phyloP scores from a whole-genome alignment of 345 rosid genomes.

The Rhodamnia rubescens region DNA sequence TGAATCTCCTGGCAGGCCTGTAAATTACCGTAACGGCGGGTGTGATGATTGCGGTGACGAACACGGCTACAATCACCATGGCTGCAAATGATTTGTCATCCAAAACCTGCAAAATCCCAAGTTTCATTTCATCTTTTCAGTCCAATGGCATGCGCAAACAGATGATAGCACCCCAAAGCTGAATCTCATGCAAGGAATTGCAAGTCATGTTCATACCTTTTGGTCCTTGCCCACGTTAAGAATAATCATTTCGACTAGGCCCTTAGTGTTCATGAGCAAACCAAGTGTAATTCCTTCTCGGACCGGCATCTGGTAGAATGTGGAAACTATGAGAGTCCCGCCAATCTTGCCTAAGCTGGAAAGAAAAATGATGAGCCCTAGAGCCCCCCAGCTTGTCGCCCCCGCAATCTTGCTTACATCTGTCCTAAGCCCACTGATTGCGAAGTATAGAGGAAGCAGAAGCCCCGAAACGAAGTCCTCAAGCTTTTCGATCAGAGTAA shows the following conservation, averaged over 20 bases:
- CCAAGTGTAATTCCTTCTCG: conserved; percentile 88
- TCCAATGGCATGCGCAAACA: not conserved
- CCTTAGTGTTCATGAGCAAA: conserved; percentile 85
- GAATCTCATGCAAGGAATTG: not conserved
- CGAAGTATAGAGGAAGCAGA: conserved; percentile 82
- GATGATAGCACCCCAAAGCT: not conserved
- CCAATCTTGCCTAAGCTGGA: conserved; percentile 59
- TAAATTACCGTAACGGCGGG: conserved; percentile 56
- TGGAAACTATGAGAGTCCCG: conserved; percentile 48
- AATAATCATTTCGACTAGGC: conserved; percentile 83
- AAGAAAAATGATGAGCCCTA: conserved; percentile 36
- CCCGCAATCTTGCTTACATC: conserved; percentile 30
- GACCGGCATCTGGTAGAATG: conserved; percentile 56
- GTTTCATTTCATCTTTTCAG: not conserved
- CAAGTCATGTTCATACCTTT: conserved; percentile 21
- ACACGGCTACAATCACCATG: conserved; percentile 67
- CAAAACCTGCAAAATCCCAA: conserved; percentile 37
- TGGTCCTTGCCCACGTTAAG: conserved; percentile 90
- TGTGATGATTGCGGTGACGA: conserved; percentile 64
- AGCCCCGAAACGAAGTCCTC: conserved; percentile 98
- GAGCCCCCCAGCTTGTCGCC: conserved; percentile 32
- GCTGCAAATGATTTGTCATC: conserved; percentile 71
- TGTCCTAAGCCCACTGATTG: conserved; percentile 89
- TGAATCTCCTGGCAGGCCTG: conserved; percentile 45
- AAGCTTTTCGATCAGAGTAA: conserved; percentile 78